phyloP scores from a whole-genome alignment of 805 yeast genomes.

The Sugiyamaella lignohabitans region DNA sequence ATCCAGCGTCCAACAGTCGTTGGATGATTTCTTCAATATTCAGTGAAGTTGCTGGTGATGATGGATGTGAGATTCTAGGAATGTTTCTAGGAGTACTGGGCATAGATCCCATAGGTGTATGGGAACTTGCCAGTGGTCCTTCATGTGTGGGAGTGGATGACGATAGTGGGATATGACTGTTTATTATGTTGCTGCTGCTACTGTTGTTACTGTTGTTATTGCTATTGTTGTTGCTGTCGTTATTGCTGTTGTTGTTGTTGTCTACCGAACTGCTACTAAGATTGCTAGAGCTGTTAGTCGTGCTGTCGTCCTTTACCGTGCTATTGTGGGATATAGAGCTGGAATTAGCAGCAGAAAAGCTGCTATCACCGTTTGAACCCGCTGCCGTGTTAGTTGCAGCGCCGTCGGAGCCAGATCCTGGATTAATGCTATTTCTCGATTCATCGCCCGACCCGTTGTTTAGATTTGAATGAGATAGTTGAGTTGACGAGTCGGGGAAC shows the following conservation, averaged over 20 bases:
- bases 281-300: background rate
- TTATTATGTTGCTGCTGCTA: background rate
- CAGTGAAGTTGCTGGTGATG: constrained; percentile 19
- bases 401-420: background rate
- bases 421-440: background rate
- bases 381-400: background rate
- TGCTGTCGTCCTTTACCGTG: background rate
- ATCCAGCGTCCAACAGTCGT: constrained; percentile 89
- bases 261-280: background rate
- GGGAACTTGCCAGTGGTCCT: background rate
- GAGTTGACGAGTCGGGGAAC: background rate
- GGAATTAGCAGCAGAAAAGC: background rate
- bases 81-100: constrained; percentile 1
- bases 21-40: constrained; percentile 88
- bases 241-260: background rate
- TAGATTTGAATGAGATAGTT: background rate
- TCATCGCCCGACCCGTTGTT: background rate
- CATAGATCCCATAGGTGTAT: background rate
- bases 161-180: background rate
- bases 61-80: constrained; percentile 5
- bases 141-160: constrained; percentile 1
- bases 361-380: background rate
- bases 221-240: background rate
- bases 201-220: background rate
- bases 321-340: background rate